Percentiles rank a stretch among this genome's conserved stretches.
These are phyloP conservation scores for Gossypium davidsonii DNA, from an alignment of 441 rosid species.

Conservation along the genomic window DNA sequence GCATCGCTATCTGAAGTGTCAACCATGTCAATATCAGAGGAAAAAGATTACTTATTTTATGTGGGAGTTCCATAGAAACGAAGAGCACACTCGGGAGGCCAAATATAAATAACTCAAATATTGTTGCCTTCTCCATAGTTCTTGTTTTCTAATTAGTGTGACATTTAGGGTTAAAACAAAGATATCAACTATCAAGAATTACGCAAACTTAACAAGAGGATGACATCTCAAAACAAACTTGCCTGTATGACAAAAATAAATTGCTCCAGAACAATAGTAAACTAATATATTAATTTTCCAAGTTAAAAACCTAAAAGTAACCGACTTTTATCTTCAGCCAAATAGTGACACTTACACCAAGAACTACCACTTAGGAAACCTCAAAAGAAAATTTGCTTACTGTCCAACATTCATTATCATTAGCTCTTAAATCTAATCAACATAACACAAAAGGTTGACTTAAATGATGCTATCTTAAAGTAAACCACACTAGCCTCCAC, in stretches of 20 bases:
- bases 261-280: background rate
- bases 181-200: background rate
- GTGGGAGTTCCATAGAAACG: background rate
- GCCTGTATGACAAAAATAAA: background rate
- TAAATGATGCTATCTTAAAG: background rate
- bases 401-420: background rate
- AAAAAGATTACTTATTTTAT: background rate
- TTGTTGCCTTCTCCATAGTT: background rate
- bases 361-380: background rate
- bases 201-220: background rate
- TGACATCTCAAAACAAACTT: background rate
- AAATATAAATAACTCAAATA: background rate
- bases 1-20: slow-evolving; percentile 41
- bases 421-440: background rate
- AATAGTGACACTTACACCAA: background rate
- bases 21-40: slow-evolving; percentile 4
- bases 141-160: background rate
- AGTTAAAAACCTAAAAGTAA: background rate
- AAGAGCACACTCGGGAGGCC: background rate
- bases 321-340: background rate
- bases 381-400: background rate
- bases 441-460: background rate
- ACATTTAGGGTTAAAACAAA: background rate
- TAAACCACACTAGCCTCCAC: background rate
- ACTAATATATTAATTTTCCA: background rate